Percentiles rank a stretch among this genome's conserved stretches.
These are phyloP conservation scores for Hypomyces rosellus DNA, from an alignment of 2,329 filamentous ascomycete genomes.

Conservation along the genomic window DNA sequence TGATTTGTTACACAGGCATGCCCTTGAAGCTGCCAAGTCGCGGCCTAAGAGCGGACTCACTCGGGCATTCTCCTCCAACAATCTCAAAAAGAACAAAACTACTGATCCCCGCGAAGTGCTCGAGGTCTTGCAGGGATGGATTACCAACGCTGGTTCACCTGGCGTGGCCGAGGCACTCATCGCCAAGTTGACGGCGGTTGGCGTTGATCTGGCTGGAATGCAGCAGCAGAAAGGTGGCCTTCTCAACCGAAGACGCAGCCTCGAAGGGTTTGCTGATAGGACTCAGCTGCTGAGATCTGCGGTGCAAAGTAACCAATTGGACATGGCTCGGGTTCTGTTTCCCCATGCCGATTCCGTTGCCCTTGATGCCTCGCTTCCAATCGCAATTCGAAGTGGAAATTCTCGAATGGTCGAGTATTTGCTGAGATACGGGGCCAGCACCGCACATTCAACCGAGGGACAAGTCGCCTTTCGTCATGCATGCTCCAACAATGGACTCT, in stretches of 20 bases:
- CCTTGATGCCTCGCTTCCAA: conserved; percentile 43
- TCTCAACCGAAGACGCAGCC: conserved; percentile 42
- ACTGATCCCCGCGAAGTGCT: conserved; percentile 50
- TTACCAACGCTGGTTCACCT: conserved; percentile 43
- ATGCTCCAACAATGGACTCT: conserved; percentile 39
- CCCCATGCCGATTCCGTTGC: conserved; percentile 46
- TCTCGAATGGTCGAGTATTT: conserved; percentile 40
- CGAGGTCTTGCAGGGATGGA: conserved; percentile 43
- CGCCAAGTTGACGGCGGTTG: conserved; percentile 40
- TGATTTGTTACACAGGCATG: conserved; percentile 44
- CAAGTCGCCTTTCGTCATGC: conserved; percentile 48
- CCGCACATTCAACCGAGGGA: conserved; percentile 40
- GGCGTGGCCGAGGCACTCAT: conserved; percentile 53
- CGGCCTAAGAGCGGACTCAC: conserved; percentile 36
- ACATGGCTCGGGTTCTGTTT: conserved; percentile 49
- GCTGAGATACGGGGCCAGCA: conserved; percentile 45
- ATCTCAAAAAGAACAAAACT: conserved; percentile 40
- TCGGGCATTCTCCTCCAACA: conserved; percentile 31
- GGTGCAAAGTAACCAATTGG: conserved; percentile 42
- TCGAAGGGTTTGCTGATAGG: conserved; percentile 42
- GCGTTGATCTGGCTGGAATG: conserved; percentile 44
- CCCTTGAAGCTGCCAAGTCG: conserved; percentile 27
- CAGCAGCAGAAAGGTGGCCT: conserved; percentile 43
- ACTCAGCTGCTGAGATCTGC: conserved; percentile 46
- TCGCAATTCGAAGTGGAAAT: conserved; percentile 41